Conservation (phyloP, 805 yeast species). For the Zygotorulaspora chibaensis region DNA sequence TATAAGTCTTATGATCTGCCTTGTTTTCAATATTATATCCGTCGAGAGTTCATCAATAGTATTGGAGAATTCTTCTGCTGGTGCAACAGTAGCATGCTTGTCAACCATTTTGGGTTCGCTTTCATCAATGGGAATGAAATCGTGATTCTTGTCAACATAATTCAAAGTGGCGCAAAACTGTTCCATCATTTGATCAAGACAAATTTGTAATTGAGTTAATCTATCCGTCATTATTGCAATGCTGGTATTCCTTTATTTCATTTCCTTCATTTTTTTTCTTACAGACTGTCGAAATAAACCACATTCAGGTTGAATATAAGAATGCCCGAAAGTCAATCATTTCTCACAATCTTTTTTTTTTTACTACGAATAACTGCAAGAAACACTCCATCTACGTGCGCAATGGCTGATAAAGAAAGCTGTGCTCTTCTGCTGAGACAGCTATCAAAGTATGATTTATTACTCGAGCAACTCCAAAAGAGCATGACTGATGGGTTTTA, state of each 20-base stretch:
- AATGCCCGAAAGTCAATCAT: background rate
- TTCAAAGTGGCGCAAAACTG: constrained; percentile 75
- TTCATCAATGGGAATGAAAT: constrained; percentile 44
- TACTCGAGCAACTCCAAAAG: constrained; percentile 29
- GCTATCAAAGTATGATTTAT: constrained; percentile 23
- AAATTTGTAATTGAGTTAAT: constrained; percentile 82
- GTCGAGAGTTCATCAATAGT: constrained; percentile 74
- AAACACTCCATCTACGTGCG: background rate
- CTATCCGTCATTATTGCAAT: constrained; percentile 66
- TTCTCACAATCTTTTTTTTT: background rate
- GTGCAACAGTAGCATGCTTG: constrained; percentile 51
- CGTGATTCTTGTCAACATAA: constrained; percentile 75
- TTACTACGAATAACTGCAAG: background rate
- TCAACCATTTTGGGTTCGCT: constrained; percentile 59
- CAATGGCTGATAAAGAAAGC: constrained; percentile 7
- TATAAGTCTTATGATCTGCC: constrained; percentile 81
- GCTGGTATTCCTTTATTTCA: background rate
- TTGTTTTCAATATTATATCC: constrained; percentile 77
- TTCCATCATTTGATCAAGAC: constrained; percentile 74
- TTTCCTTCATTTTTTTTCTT: background rate
- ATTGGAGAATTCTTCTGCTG: constrained; percentile 41
- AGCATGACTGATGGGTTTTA: constrained; percentile 25
- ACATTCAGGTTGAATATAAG: too few species aligned
- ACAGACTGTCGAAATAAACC: background rate
- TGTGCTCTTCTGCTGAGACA: constrained; percentile 16